These are phyloP conservation scores for button mushroom (Agaricus bisporus) DNA, from an alignment of 768 basidiomycete genomes.

Conservation along the genomic window DNA sequence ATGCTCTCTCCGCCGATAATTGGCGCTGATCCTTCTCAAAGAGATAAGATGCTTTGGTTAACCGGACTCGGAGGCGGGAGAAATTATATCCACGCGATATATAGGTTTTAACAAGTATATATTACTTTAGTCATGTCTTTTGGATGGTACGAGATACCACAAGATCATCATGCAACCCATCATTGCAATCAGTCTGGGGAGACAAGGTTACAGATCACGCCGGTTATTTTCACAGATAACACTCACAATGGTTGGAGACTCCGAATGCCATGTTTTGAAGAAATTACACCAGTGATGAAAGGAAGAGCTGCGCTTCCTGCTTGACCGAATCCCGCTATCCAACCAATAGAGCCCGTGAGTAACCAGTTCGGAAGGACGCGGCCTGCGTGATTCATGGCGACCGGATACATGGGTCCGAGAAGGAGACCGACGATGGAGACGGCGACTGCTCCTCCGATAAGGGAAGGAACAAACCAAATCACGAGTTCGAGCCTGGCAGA, in stretches of 20 bases:
- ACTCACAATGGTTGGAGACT: conserved; percentile 59
- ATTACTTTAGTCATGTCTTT: not conserved
- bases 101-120: too few relatives aligned
- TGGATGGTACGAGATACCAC: conserved; percentile 44
- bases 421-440: conserved; percentile 61
- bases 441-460: conserved; percentile 59
- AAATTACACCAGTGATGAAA: conserved; percentile 66
- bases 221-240: not conserved
- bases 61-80: too few relatives aligned
- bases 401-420: conserved; percentile 73
- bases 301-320: conserved; percentile 69
- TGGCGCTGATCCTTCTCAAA: too few relatives aligned
- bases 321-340: conserved; percentile 65
- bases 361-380: conserved; percentile 68
- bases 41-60: too few relatives aligned
- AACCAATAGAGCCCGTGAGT: conserved; percentile 57
- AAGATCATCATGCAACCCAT: conserved; percentile 52
- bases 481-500: conserved; percentile 49
- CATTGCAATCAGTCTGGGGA: conserved; percentile 48
- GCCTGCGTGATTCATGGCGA: conserved; percentile 65
- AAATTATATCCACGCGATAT: too few relatives aligned
- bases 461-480: conserved; percentile 64
- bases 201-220: not conserved
- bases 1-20: too few relatives aligned
- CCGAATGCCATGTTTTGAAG: conserved; percentile 54